Evolutionary conservation across 805 yeast species (phyloP).

Genomic region (Candida sphagnicola): DNA sequence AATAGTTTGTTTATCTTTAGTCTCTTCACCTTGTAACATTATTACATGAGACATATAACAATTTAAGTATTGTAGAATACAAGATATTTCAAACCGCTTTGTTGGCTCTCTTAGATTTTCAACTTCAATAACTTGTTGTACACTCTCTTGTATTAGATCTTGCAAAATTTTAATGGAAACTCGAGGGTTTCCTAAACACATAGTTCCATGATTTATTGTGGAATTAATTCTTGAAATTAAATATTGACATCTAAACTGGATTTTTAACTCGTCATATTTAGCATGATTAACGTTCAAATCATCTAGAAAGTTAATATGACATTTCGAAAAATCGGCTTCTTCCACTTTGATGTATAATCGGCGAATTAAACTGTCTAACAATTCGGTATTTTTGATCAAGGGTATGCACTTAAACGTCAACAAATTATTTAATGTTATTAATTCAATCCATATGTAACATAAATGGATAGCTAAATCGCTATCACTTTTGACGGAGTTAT

Average conservation of each 20-base stretch:
- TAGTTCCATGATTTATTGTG: slow-evolving; percentile 18
- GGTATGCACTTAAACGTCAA: slow-evolving; percentile 22
- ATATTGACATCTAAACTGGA: slow-evolving; percentile 21
- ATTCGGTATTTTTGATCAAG: slow-evolving; percentile 17
- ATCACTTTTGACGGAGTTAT: slow-evolving; percentile 13
- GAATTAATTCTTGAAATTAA: slow-evolving; percentile 24
- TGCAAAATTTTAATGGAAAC: slow-evolving; percentile 19
- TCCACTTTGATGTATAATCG: slow-evolving; percentile 17
- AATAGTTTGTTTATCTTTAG: slow-evolving; percentile 4
- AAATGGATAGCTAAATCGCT: slow-evolving; percentile 24
- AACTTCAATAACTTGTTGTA: background rate
- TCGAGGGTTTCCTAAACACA: slow-evolving; percentile 14
- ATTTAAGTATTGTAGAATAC: slow-evolving; percentile 24
- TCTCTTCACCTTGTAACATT: slow-evolving; percentile 35
- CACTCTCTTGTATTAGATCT: slow-evolving; percentile 18
- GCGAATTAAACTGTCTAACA: slow-evolving; percentile 15
- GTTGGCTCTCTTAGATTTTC: background rate
- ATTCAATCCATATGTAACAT: slow-evolving; percentile 32
- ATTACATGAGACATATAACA: slow-evolving; percentile 24
- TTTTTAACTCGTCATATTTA: slow-evolving; percentile 14
- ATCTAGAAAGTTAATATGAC: slow-evolving; percentile 20
- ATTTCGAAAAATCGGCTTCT: slow-evolving; percentile 16
- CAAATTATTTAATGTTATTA: slow-evolving; percentile 28
- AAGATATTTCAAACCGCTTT: slow-evolving; percentile 14
- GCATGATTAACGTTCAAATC: slow-evolving; percentile 8